Evolutionary conservation across 2,329 filamentous ascomycete genomes (phyloP), one percentile per base, ranked within the genome.

Genomic region (Cephalotrichum gorgonifer): DNA sequence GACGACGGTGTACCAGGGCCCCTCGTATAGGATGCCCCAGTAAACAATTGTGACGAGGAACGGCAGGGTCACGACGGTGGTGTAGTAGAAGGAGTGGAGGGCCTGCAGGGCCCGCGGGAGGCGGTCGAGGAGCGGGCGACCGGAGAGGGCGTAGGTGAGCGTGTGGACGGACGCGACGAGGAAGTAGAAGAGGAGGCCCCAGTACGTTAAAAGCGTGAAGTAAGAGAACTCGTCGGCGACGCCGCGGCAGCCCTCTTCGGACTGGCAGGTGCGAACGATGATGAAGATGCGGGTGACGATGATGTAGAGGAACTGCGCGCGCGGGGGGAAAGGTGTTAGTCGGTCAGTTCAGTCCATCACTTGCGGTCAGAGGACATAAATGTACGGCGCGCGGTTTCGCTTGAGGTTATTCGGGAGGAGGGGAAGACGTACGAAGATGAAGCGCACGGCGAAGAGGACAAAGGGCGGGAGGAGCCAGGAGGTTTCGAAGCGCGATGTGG

Each of bases 141-240:
- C 73, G 26, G 66, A 67, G 39, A 68, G 64, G 12, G 76, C 75
- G 67, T 91, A 93, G 44, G 73, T 74, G 47, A 79, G 67, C 6
- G 85, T 88, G 69, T 94, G 87, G 17, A 79, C 53, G 17, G 83
- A 73, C 2, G 84, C 73, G 58, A 83, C 69, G 50, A 81, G 71
- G 62, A 84, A 83, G 72, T 94, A 95, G 68, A 90, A 91, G 23
- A 78, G 81, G 31, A 91, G 67, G 2, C 86, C 86, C 86, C 86
- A 93, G 73, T 84, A 93, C 9, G 85, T 87, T 51, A 93, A 70
- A 58, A 82, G 73, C 26, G 88, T 94, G 70, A 95, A 94, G 72
- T 80, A 94, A 57, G 82, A 87, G 70, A 94, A 93, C 43, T 74
- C 75, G 43, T 71, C 65, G 47, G 71, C 67, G 25, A 78, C 75